Conservation (phyloP, 257 asterid species). For the Paulownia fortunei region DNA sequence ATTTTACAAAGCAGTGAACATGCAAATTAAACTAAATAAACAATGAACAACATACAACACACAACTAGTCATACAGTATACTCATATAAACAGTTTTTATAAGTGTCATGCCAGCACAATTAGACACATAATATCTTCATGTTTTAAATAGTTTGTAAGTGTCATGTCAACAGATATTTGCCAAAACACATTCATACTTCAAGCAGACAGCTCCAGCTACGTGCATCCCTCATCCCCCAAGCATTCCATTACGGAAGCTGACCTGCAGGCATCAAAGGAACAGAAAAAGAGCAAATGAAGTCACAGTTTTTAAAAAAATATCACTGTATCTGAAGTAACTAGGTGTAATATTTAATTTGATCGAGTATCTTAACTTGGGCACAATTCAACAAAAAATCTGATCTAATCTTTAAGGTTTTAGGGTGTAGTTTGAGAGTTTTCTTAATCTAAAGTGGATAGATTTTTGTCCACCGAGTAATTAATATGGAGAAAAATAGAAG, state of each 20-base stretch:
- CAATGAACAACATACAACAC: too few relatives aligned
- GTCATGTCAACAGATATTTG: neutral
- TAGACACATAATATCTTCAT: neutral
- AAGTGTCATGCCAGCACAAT: neutral
- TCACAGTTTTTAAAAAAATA: neutral
- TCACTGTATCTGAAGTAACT: neutral
- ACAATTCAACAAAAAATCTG: neutral
- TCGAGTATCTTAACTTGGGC: neutral
- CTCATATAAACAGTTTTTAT: neutral
- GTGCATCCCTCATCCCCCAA: neutral
- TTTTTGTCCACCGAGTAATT: neutral
- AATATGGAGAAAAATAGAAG: neutral
- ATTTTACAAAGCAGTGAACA: too few relatives aligned
- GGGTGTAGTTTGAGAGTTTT: neutral
- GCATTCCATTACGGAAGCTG: neutral
- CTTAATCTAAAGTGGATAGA: neutral
- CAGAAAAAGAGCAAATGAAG: neutral
- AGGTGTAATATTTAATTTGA: neutral
- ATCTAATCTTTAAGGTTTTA: neutral
- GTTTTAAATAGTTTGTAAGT: neutral
- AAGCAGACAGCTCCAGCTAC: neutral
- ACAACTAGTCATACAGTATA: neutral
- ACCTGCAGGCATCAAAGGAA: neutral
- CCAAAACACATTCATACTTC: neutral
- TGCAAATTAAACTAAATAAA: too few relatives aligned